These are phyloP conservation scores for Chrysanthemum makinoi DNA, from an alignment of 129 eudicot species.

Conservation along the genomic window DNA sequence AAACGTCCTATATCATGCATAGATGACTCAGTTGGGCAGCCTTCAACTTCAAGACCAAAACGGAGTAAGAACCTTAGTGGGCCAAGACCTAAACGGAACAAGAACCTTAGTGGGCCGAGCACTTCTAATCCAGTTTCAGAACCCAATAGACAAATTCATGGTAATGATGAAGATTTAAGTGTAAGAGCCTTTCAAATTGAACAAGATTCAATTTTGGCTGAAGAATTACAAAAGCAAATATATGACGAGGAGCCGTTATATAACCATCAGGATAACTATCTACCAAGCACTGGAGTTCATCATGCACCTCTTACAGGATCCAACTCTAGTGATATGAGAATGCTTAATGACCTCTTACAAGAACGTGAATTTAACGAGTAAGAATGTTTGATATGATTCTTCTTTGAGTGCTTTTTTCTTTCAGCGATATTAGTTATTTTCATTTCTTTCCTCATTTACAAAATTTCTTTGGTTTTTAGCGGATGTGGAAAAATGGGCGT, in stretches of 20 bases:
- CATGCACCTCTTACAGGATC: too few species aligned
- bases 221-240: constrained; percentile 77
- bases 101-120: constrained; percentile 14
- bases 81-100: background rate
- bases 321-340: constrained; percentile 28
- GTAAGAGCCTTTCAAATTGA: constrained; percentile 58
- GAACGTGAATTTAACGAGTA: constrained; percentile 78
- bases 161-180: constrained; percentile 34
- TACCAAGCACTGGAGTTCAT: too few species aligned
- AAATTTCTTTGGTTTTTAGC: too few species aligned
- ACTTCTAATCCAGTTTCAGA: constrained; percentile 27
- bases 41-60: constrained; percentile 35
- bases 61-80: background rate
- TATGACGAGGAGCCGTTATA: constrained; percentile 41
- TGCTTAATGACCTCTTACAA: constrained; percentile 40
- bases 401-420: too few species aligned
- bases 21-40: constrained; percentile 33
- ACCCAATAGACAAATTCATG: constrained; percentile 19
- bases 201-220: constrained; percentile 75
- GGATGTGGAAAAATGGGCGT: too few species aligned
- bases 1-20: constrained; percentile 47
- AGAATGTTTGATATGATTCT: constrained; percentile 25
- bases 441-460: too few species aligned
- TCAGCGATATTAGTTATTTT: too few species aligned
- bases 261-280: too few species aligned